Base-by-base conservation (phyloP, 169 alveolate species). In the Babesia caballi region DNA sequence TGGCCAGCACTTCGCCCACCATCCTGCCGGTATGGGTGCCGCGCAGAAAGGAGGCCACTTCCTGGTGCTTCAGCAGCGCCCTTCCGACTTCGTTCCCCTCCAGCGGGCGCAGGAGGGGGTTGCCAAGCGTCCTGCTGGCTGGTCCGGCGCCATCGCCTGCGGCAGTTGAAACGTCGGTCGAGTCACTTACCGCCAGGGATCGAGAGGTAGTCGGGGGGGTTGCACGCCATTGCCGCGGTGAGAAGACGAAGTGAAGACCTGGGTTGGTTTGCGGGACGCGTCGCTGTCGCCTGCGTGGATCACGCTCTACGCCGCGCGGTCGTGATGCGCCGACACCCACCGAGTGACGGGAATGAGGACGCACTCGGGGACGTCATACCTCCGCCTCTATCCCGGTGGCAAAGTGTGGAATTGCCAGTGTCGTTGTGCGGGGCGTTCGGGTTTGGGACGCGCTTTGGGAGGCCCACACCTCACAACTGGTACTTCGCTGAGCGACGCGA, bases 1-100 rank as follows among this genome's bases (percentile, higher is more conserved):
- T 86, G 42, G 91, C 95, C 44, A 69, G 65, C 28, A 90, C 73
- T 49, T 77, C 70, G 11, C 95, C 95, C n/a, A 63, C 73, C 73
- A 63, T 63, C 23, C 51, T 30, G 35, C 61, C 61, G 23, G 19
- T n/a, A 4, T 35, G 44, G n/a, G 51, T 27, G 4, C 73, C 46
- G 35, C 67, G 30, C 25, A 66, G 38, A 66, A 50, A 66, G 15
- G 85, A 66, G 4, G 53, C n/a, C 38, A 49, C 27, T 17, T 80
- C 88, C 51, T 80, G 88, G 63, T 36, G 47, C 21, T 61, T 58
- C 66, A 80, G 59, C 44, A 80, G 35, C 19, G 60, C 32, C 7
- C 38, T 38, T 14, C 53, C 49, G 21, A 63, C 21, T 19, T 49
- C 69, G 47, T 28, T 44, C n/a, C 60, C 50, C n/a, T 57, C 88